Base-by-base conservation (phyloP, 2,329 filamentous ascomycete species). In the Pseudomassariella vexata region DNA sequence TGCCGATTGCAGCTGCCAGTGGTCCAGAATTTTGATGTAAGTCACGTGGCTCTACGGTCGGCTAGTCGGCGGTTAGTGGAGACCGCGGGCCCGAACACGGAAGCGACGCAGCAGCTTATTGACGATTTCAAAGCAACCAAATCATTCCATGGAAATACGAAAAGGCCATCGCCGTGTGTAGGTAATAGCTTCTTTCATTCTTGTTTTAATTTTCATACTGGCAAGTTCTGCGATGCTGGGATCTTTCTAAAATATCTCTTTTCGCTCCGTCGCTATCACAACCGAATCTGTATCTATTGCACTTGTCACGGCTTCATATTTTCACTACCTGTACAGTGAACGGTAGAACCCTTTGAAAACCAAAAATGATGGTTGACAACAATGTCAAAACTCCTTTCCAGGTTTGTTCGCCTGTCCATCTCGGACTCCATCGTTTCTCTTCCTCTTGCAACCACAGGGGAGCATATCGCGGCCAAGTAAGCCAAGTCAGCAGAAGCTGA, bases 51-150 rank as follows among this genome's bases (percentile, higher is more conserved):
- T 24, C 29, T 32, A 38, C 19, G 22, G 22, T 36, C 35, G 35
- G 36, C 21, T 18, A 25, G 19, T 27, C 24, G 16, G 21, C 17
- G 30, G 30, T 18, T 16, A 19, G 23, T 29, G 28, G 33, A 25
- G 22, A 30, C 28, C 12, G 20, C 35, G n/a, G n/a, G n/a, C n/a
- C n/a, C n/a, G n/a, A n/a, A n/a, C n/a, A n/a, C n/a, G n/a, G n/a
- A n/a, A n/a, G n/a, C n/a, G n/a, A n/a, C n/a, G n/a, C n/a, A n/a
- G n/a, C n/a, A n/a, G n/a, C n/a, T n/a, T n/a, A n/a, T n/a, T n/a
- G n/a, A n/a, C n/a, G n/a, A 57, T 59, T 59, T 59, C 55, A 57
- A 57, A 59, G 55, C 55, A 58, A 37, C 40, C 41, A 40, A 44
- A 41, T n/a, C 22, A 4, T 23, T 32, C 15, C 12, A 10, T 35